Base-by-base conservation (phyloP, 192 early-diverging fungal species). In the Rhizoclosmatium globosum region DNA sequence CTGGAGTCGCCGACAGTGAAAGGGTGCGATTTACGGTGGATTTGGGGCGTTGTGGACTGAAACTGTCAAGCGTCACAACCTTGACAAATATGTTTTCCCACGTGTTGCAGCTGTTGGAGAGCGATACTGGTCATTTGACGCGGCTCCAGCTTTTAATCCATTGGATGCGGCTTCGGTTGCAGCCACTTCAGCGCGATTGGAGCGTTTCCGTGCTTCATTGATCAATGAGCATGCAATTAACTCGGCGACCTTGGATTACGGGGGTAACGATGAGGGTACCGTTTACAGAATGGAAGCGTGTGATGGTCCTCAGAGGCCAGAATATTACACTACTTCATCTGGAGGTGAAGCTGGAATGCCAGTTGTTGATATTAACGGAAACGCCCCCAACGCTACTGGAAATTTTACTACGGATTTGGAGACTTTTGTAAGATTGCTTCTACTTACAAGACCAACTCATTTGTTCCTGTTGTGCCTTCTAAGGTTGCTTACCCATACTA, bases 21-120 rank as follows among this genome's bases (percentile, higher is more conserved):
- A 42, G 45, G 11, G 11, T 7, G 21, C 56, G 11, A 59, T 81
- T 39, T 39, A 47, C n/a, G 82, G 82, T 58, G 82, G 79, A 1
- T 71, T 69, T 62, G 82, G 69, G 42, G 39, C 64, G 19, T 42
- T 74, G 4, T 74, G 72, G 72, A 42, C 58, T n/a, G 72, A 74
- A 45, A 74, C 72, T 13, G 57, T 74, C 42, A 74, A 74, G 44
- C 43, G 72, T 4, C 53, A 74, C 59, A 74, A 74, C 53, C n/a
- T 74, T 3, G 72, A 74, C 59, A n/a, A 58, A 1, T 74, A 61
- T 62, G 58, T 57, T 6, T 74, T 74, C 61, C 72, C 72, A 21
- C 56, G 72, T 44, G 11, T 74, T 42, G 44, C 58, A 23, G 82
- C 78, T 15, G 69, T 80, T 64, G 79, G 71, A 1, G 82, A 83